phyloP scores from a whole-genome alignment of 768 basidiomycete genomes.

The Kwoniella newhampshirensis region DNA sequence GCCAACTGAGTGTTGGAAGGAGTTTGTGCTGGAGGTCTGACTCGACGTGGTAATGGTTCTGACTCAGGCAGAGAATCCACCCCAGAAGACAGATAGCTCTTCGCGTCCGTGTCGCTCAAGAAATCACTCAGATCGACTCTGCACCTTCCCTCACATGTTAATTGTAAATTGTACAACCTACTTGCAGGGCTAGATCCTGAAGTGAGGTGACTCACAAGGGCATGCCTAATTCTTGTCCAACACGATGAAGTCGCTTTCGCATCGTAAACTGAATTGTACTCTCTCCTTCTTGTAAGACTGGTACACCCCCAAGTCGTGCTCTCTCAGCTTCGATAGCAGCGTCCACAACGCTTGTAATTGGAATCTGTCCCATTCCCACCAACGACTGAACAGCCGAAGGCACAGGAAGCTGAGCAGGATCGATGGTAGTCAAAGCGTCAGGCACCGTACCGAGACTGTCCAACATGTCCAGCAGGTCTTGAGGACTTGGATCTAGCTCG shows the following conservation, averaged over 20 bases:
- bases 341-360: neutral
- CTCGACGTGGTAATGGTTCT: neutral
- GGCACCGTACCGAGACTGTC: too few relatives aligned
- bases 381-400: too few relatives aligned
- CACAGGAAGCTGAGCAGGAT: too few relatives aligned
- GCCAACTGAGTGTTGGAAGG: neutral
- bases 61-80: slow-evolving; percentile 1
- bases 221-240: neutral
- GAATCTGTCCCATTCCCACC: too few relatives aligned
- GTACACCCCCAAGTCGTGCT: neutral
- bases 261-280: slow-evolving; percentile 3
- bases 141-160: too few relatives aligned
- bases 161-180: too few relatives aligned
- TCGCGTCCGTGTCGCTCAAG: neutral
- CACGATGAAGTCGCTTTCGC: neutral
- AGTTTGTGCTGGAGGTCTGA: neutral
- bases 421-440: too few relatives aligned
- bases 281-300: neutral
- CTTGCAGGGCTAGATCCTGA: too few relatives aligned
- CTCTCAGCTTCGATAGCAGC: neutral
- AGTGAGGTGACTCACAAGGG: slow-evolving; percentile 2
- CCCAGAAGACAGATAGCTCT: neutral
- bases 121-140: neutral
- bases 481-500: too few relatives aligned
- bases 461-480: too few relatives aligned